Evolutionary conservation across 2,329 filamentous ascomycete species (phyloP).

Genomic region (Aspergillus sp.): DNA sequence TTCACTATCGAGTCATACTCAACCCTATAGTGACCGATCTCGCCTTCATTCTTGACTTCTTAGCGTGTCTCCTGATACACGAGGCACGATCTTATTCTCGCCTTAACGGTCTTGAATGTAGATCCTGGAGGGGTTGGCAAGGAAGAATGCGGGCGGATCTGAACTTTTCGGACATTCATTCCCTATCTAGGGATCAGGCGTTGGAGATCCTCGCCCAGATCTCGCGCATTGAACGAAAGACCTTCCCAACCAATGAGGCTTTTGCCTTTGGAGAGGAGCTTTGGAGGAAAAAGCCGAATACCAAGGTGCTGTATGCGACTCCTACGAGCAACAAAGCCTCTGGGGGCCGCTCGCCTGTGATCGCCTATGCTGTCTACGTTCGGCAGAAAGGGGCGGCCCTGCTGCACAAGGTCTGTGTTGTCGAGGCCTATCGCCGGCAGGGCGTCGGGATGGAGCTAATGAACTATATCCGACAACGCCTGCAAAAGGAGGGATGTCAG

Average conservation of each 20-base stretch:
- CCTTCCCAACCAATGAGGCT: slow-evolving; percentile 51
- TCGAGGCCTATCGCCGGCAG: slow-evolving; percentile 43
- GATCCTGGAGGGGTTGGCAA: slow-evolving; percentile 16
- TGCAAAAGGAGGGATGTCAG: slow-evolving; percentile 47
- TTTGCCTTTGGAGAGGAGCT: slow-evolving; percentile 48
- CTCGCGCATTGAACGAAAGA: slow-evolving; percentile 47
- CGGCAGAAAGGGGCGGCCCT: slow-evolving; percentile 44
- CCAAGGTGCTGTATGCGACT: slow-evolving; percentile 39
- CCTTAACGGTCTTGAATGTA: slow-evolving; percentile 18
- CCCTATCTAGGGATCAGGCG: slow-evolving; percentile 33
- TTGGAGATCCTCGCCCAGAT: slow-evolving; percentile 35
- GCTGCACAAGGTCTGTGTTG: slow-evolving; percentile 53
- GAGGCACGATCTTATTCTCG: slow-evolving; percentile 22
- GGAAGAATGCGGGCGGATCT: slow-evolving; percentile 23
- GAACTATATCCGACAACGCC: slow-evolving; percentile 39
- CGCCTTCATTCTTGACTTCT: background rate
- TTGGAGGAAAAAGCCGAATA: slow-evolving; percentile 48
- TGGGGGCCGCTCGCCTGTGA: slow-evolving; percentile 22
- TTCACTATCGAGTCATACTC: too few relatives aligned
- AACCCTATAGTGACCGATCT: background rate
- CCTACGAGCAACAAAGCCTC: slow-evolving; percentile 7
- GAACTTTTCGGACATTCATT: slow-evolving; percentile 37
- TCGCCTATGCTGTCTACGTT: slow-evolving; percentile 49
- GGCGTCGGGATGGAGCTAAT: slow-evolving; percentile 49
- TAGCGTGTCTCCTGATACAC: background rate